Base-by-base conservation (phyloP, 441 rosid genomes). In the Erodium moschatum region DNA sequence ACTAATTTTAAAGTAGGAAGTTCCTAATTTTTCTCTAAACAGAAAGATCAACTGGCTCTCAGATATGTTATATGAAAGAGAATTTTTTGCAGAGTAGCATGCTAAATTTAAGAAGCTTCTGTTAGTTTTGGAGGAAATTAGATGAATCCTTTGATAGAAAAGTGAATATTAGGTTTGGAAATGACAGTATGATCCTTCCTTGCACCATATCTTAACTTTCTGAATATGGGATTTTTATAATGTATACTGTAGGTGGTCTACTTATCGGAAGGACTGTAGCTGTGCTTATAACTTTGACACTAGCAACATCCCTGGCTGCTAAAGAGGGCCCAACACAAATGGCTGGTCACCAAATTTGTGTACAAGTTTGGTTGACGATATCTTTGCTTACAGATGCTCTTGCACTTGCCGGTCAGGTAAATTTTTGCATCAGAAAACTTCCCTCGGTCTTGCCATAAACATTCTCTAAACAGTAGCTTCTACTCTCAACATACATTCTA, bases 261-360 rank as follows among this genome's bases (percentile, higher is more conserved):
- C 96, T 94, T 74, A 83, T 91, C 70, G 88, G 91, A 74, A 87
- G 98, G 85, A 89, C 98, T 6, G 67, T 87, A 20, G 93, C 98
- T 58, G 84, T 89, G 78, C 87, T 91, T 75, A 75, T 85, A 69
- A 86, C 95, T 46, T 81, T 85, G 85, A 91, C 98, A 7, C 75
- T 91, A 61, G 88, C 96, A 62, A 91, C 98, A 68, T 94, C 97
- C 35, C 71, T 91, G 86, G 98, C 85, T 65, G 96, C 98, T 72
- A 85, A 85, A 78, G 82, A 83, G 74, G 98, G 98, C 69, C 91
- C 96, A 8, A 69, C 85, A 75, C 91, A 81, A 42, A 94, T 91
- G 98, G 96, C 97, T 77, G 94, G 96, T 68, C 86, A 94, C 84
- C 97, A 94, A 82, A 89, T 94, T 71, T 87, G 95, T 77, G 77